Evolutionary conservation across 768 basidiomycete species (phyloP).

Genomic region (Boletus subcaerulescens): DNA sequence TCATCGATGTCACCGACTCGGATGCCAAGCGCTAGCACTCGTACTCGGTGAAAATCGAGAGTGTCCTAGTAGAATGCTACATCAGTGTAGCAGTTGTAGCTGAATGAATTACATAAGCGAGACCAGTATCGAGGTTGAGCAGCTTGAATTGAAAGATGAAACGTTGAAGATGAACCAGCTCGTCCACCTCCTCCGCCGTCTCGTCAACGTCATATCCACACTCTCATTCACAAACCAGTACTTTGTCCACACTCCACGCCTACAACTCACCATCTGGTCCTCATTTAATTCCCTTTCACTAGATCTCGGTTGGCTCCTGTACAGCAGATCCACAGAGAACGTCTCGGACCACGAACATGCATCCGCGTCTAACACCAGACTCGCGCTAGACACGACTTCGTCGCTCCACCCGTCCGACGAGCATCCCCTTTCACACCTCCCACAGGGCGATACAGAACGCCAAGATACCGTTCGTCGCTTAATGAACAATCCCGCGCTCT

Average conservation of each 20-base stretch:
- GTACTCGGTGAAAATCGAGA: no score
- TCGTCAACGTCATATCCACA: conserved; percentile 65
- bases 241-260: neutral
- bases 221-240: conserved; percentile 65
- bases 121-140: neutral
- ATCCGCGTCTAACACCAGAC: neutral
- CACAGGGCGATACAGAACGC: neutral
- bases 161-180: conserved; percentile 40
- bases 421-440: neutral
- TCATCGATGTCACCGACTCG: no score
- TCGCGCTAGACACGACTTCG: neutral
- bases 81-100: no score
- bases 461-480: conserved; percentile 57
- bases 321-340: neutral
- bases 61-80: no score
- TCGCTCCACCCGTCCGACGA: conserved; percentile 12
- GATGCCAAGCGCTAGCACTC: no score
- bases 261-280: conserved; percentile 3
- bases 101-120: conserved; percentile 10
- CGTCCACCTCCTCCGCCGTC: conserved; percentile 56
- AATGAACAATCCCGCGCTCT: conserved; percentile 73
- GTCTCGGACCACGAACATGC: neutral
- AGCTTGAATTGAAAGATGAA: no score
- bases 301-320: neutral
- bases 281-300: neutral